Evolutionary conservation across 495 filamentous ascomycete species (phyloP).

Genomic region (Coniosporium apollinis): DNA sequence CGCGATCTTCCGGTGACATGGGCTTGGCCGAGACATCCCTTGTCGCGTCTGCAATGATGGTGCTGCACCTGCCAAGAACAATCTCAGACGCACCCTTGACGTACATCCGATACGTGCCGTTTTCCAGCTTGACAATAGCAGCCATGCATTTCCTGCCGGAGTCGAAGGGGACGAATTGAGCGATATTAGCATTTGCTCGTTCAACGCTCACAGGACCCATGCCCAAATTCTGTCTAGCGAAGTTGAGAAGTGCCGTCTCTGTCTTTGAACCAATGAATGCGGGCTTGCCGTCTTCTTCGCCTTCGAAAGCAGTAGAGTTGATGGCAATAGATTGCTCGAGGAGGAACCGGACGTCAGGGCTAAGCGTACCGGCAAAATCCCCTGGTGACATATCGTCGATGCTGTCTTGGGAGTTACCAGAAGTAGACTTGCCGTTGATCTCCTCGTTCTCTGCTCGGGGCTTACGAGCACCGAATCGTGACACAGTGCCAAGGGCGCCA

Average conservation of each 20-base stretch:
- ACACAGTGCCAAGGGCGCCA: slow-evolving; percentile 37
- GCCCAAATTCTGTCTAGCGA: slow-evolving; percentile 43
- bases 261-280: slow-evolving; percentile 58
- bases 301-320: slow-evolving; percentile 54
- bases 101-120: slow-evolving; percentile 40
- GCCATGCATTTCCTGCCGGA: slow-evolving; percentile 55
- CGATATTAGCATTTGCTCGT: slow-evolving; percentile 40
- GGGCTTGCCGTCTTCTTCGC: slow-evolving; percentile 29
- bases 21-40: slow-evolving; percentile 26
- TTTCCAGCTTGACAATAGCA: slow-evolving; percentile 39
- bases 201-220: slow-evolving; percentile 43
- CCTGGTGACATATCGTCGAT: slow-evolving; percentile 31
- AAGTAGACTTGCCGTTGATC: too few relatives aligned
- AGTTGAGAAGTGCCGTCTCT: slow-evolving; percentile 47
- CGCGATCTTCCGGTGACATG: slow-evolving; percentile 17
- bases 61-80: slow-evolving; percentile 45
- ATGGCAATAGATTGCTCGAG: slow-evolving; percentile 43
- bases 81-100: slow-evolving; percentile 59
- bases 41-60: slow-evolving; percentile 56
- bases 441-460: slow-evolving; percentile 8
- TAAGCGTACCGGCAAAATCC: slow-evolving; percentile 43
- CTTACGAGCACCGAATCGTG: slow-evolving; percentile 33
- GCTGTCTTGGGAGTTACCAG: slow-evolving; percentile 11
- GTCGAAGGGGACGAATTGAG: slow-evolving; percentile 51
- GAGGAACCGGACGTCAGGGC: slow-evolving; percentile 31